Evolutionary conservation across 352 stramenopile species (phyloP).

Genomic region (Pythium rishiriense): DNA sequence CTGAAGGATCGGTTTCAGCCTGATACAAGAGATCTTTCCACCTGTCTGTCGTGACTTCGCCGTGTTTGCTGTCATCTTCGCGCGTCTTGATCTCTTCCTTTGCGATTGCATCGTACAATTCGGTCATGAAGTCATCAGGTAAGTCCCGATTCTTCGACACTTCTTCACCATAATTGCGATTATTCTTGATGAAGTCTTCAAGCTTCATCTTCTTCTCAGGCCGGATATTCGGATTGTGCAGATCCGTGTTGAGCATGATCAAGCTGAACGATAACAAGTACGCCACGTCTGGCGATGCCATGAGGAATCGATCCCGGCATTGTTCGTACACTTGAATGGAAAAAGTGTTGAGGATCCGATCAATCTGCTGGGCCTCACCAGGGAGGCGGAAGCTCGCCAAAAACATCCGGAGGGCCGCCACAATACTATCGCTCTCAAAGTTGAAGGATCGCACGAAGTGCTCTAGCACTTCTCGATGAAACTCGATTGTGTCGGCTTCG

Average conservation of each 20-base stretch:
- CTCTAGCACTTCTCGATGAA: slow-evolving; percentile 74
- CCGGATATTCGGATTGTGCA: slow-evolving; percentile 86
- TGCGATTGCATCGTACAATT: slow-evolving; percentile 73
- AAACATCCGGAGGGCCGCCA: slow-evolving; percentile 80
- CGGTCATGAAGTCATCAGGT: slow-evolving; percentile 69
- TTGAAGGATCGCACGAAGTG: slow-evolving; percentile 82
- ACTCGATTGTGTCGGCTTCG: slow-evolving; percentile 81
- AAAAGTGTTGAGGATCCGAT: slow-evolving; percentile 87
- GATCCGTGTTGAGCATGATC: slow-evolving; percentile 90
- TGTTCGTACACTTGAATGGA: slow-evolving; percentile 84
- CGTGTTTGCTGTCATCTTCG: slow-evolving; percentile 75
- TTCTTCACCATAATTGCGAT: slow-evolving; percentile 88
- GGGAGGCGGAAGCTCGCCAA: slow-evolving; percentile 83
- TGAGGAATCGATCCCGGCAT: slow-evolving; percentile 80
- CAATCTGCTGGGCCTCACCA: slow-evolving; percentile 87
- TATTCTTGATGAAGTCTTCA: slow-evolving; percentile 88
- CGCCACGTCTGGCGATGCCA: slow-evolving; percentile 87
- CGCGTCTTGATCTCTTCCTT: slow-evolving; percentile 82
- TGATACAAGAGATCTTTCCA: slow-evolving; percentile 82
- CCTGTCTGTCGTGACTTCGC: slow-evolving; percentile 73
- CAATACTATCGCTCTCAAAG: slow-evolving; percentile 75
- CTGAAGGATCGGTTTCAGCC: slow-evolving; percentile 58
- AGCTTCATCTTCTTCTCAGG: slow-evolving; percentile 87
- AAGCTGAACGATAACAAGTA: slow-evolving; percentile 90
- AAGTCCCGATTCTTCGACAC: slow-evolving; percentile 73